Conservation (phyloP, 164 flowering plant species). For the Sedum album region DNA sequence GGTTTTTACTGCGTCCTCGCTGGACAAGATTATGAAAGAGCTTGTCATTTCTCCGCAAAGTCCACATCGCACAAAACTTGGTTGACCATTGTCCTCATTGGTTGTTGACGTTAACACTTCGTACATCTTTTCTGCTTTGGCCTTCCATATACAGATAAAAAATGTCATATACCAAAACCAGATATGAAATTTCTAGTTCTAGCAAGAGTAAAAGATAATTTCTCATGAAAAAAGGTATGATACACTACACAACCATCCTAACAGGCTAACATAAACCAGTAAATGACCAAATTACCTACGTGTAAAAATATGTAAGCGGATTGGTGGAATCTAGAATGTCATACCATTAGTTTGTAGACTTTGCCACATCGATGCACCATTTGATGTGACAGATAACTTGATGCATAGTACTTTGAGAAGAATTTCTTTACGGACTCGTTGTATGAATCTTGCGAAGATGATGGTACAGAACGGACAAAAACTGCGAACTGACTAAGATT, state of each 20-base stretch:
- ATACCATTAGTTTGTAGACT: constrained; percentile 73
- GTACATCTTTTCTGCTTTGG: constrained; percentile 4
- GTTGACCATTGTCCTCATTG: not conserved
- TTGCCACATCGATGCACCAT: constrained; percentile 65
- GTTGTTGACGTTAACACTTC: not conserved
- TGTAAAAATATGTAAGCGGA: not conserved
- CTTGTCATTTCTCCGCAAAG: constrained; percentile 6
- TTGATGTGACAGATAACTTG: constrained; percentile 81
- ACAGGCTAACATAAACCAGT: too few species aligned
- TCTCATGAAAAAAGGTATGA: too few species aligned
- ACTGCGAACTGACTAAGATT: constrained; percentile 77
- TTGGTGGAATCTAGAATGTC: constrained; percentile 9
- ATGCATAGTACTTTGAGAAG: constrained; percentile 64
- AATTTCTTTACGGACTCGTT: constrained; percentile 49
- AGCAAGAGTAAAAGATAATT: too few species aligned
- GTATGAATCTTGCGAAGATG: constrained; percentile 46
- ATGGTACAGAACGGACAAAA: constrained; percentile 82
- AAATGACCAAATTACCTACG: not conserved
- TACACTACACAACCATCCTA: not conserved
- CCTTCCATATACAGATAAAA: not conserved
- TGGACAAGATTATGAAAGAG: not conserved
- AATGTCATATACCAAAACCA: not conserved
- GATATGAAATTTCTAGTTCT: not conserved
- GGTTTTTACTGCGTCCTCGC: not conserved
- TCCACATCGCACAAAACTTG: not conserved